These are phyloP conservation scores for Clitocybe nebularis DNA, from an alignment of 1,284 basidiomycete genomes.

Conservation along the genomic window DNA sequence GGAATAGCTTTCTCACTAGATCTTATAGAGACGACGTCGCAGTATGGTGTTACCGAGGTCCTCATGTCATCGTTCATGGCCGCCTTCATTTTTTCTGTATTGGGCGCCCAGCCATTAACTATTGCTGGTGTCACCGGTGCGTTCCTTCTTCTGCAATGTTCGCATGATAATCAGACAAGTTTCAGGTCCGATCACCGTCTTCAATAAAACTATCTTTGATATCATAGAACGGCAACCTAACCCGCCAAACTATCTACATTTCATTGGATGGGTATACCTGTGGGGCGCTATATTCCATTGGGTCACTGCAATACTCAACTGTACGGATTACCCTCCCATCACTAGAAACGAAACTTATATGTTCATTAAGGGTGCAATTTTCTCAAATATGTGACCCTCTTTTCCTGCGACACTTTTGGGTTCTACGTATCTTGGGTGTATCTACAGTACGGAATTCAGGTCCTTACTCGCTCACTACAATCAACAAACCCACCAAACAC, in stretches of 20 bases:
- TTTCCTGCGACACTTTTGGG: slow-evolving; percentile 93
- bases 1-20: slow-evolving; percentile 93
- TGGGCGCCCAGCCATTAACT: slow-evolving; percentile 89
- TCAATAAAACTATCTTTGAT: slow-evolving; percentile 88
- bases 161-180: not conserved
- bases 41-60: slow-evolving; percentile 91
- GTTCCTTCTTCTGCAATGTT: slow-evolving; percentile 15
- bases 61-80: slow-evolving; percentile 81
- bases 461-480: slow-evolving; percentile 70
- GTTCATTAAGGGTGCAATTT: slow-evolving; percentile 68
- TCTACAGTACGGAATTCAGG: slow-evolving; percentile 86
- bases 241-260: slow-evolving; percentile 77
- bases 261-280: slow-evolving; percentile 89
- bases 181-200: slow-evolving; percentile 83
- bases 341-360: too few species aligned
- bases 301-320: slow-evolving; percentile 82
- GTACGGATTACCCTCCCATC: slow-evolving; percentile 41
- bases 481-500: slow-evolving; percentile 34
- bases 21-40: slow-evolving; percentile 86
- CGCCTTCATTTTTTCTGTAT: slow-evolving; percentile 85
- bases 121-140: slow-evolving; percentile 91
- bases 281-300: slow-evolving; percentile 95
- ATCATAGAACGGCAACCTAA: slow-evolving; percentile 60
- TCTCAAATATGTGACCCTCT: slow-evolving; percentile 82
- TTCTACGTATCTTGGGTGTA: slow-evolving; percentile 90